Evolutionary conservation across 768 basidiomycete species (phyloP).

Genomic region (Auriscalpium orientale): DNA sequence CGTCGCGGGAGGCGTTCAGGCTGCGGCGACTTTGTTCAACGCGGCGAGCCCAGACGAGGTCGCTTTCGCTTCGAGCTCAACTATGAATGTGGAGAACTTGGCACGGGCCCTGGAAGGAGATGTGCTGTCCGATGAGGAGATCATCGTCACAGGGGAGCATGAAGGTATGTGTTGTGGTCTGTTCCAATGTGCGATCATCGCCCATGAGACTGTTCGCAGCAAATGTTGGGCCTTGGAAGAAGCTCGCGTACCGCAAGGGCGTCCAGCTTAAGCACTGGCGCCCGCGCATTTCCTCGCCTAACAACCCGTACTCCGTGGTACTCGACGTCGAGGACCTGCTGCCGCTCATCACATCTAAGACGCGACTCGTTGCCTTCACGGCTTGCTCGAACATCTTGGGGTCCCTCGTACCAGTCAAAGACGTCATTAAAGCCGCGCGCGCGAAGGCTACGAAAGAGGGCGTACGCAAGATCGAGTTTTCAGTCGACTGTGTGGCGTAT

Average conservation of each 20-base stretch:
- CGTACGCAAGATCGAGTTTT: slow-evolving; percentile 54
- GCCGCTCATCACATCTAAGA: slow-evolving; percentile 54
- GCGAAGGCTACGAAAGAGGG: slow-evolving; percentile 44
- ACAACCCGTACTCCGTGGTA: slow-evolving; percentile 61
- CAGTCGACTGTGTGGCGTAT: slow-evolving; percentile 73
- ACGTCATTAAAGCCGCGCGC: slow-evolving; percentile 44
- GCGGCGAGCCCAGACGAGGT: slow-evolving; percentile 57
- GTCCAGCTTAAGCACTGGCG: slow-evolving; percentile 55
- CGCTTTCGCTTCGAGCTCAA: slow-evolving; percentile 59
- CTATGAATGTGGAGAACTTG: slow-evolving; percentile 63
- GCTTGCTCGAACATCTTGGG: slow-evolving; percentile 76
- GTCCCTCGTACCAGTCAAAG: slow-evolving; percentile 52
- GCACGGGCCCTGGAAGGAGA: slow-evolving; percentile 50
- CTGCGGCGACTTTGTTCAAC: slow-evolving; percentile 55
- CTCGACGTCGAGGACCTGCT: slow-evolving; percentile 49
- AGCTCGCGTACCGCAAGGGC: slow-evolving; percentile 51
- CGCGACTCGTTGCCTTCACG: slow-evolving; percentile 66
- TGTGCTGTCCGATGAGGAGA: slow-evolving; percentile 57
- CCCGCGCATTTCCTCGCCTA: slow-evolving; percentile 24
- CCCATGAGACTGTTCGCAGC: slow-evolving; percentile 31
- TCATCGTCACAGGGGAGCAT: slow-evolving; percentile 74
- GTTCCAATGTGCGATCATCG: background rate
- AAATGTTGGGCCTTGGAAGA: slow-evolving; percentile 72
- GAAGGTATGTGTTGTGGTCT: slow-evolving; percentile 42
- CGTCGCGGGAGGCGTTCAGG: slow-evolving; percentile 39